These are phyloP conservation scores for Solanum chiquidenum DNA, from an alignment of 257 asterid species.

Conservation along the genomic window DNA sequence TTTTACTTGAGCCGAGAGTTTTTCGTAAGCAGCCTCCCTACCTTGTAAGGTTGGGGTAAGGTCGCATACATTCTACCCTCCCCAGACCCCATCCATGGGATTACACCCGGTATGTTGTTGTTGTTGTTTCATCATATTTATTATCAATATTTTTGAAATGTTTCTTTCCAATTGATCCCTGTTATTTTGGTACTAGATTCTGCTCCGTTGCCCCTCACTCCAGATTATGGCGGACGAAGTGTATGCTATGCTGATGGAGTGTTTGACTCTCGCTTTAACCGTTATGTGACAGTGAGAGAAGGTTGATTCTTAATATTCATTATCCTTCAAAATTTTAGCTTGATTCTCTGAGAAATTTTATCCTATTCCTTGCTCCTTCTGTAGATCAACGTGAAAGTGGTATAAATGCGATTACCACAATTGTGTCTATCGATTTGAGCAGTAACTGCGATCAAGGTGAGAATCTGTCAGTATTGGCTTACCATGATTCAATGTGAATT, in stretches of 20 bases:
- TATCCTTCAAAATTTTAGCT: background rate
- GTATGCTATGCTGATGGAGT: slow-evolving; percentile 94
- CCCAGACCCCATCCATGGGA: background rate
- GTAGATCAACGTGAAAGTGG: slow-evolving; percentile 73
- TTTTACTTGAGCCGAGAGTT: background rate
- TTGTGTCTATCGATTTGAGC: slow-evolving; percentile 53
- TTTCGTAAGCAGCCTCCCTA: background rate
- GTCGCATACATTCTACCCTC: background rate
- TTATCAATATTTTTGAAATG: background rate
- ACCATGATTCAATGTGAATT: background rate
- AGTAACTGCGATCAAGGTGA: slow-evolving; percentile 43
- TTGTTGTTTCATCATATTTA: background rate
- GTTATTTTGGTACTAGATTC: slow-evolving; percentile 34
- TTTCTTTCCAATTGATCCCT: background rate
- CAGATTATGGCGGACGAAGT: slow-evolving; percentile 61
- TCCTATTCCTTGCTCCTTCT: slow-evolving; percentile 8
- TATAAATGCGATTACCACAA: slow-evolving; percentile 52
- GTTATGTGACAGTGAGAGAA: slow-evolving; percentile 75
- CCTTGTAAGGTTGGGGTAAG: background rate
- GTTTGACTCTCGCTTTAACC: slow-evolving; percentile 63
- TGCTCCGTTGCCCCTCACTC: slow-evolving; percentile 77
- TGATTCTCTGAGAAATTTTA: background rate
- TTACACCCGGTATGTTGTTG: background rate
- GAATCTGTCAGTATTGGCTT: background rate
- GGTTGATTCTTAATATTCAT: slow-evolving; percentile 28